Base-by-base conservation (phyloP, 192 early-diverging fungal genomes). In the Thamnidium elegans region DNA sequence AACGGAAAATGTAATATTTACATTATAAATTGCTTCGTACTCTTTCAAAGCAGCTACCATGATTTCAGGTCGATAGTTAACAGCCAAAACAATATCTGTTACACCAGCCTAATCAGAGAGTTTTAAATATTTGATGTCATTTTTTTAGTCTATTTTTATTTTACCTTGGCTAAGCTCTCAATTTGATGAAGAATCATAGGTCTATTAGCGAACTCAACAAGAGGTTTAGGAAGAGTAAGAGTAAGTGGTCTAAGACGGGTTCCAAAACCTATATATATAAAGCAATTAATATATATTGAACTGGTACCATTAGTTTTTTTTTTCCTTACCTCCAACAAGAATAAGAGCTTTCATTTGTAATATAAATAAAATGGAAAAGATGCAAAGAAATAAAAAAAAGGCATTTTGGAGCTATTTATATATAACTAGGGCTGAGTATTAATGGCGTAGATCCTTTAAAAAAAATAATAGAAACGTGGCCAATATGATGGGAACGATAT, bases 101-200 rank as follows among this genome's bases (percentile, higher is more conserved):
- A 99, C 97, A 62, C 97, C 97, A 66, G 91, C 93, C 94, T 97
- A 86, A n/a, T 31, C 21, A 50, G 36, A 48, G 13, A 48, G 46
- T 48, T 48, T 19, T 20, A 42, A 36, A 51, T 26, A 26, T 3
- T 21, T 50, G 10, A 50, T n/a, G 19, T 32, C 17, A 21, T 55
- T 42, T 17, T 17, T 21, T 17, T 26, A 26, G 26, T 26, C 26
- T 26, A 3, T 48, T 61, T 45, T 48, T 32, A 58, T 53, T 17
- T 52, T 81, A 96, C 96, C 90, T 97, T 91, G 54, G 89, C 94
- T 10, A 99, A 81, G 7, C 92, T 95, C 73, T 97, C 96, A 71
- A 99, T 98, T 81, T 99, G 97, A 80, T 99, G 97, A 62, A 96
- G 84, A 78, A 99, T 96, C 92, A 99, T 98, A 58, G 93, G 96